Percentiles rank a stretch among this genome's conserved stretches.
Evolutionary conservation across 306 rosid genomes (phyloP).

Genomic region (Sicyos edulis): DNA sequence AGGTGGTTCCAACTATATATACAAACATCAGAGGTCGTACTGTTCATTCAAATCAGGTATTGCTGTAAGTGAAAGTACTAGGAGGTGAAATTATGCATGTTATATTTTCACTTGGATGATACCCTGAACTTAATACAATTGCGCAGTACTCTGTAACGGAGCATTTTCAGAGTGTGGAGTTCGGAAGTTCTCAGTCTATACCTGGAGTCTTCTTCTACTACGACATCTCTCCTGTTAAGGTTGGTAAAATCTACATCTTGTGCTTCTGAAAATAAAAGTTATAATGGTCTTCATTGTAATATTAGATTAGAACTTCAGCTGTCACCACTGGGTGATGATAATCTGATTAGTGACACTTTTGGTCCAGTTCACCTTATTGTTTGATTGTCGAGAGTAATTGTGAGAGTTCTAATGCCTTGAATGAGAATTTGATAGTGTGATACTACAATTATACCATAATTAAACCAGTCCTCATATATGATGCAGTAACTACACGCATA

Average conservation of each 20-base stretch:
- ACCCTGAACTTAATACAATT: conserved; percentile 22
- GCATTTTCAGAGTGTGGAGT: conserved; percentile 69
- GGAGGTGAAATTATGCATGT: conserved; percentile 17
- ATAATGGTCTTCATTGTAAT: neutral
- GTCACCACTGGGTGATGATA: conserved; percentile 3
- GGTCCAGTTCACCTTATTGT: neutral
- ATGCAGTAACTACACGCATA: neutral
- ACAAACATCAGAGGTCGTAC: conserved; percentile 55
- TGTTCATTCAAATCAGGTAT: conserved; percentile 80
- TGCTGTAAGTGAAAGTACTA: conserved; percentile 16
- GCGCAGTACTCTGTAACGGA: conserved; percentile 85
- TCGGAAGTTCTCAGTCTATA: conserved; percentile 32
- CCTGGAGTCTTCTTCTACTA: conserved; percentile 81
- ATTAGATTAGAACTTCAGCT: conserved; percentile 1
- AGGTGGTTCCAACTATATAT: conserved; percentile 91
- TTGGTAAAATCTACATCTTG: conserved; percentile 22
- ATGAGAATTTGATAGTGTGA: neutral
- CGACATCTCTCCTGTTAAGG: conserved; percentile 88
- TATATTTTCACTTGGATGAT: conserved; percentile 18
- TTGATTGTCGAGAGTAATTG: neutral
- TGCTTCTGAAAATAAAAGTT: neutral
- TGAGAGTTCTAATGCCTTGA: neutral
- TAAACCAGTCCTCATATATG: neutral
- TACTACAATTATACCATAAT: neutral
- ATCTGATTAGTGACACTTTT: neutral